Base-by-base conservation (phyloP, 805 yeast species). In the Candida nonsorbophila region DNA sequence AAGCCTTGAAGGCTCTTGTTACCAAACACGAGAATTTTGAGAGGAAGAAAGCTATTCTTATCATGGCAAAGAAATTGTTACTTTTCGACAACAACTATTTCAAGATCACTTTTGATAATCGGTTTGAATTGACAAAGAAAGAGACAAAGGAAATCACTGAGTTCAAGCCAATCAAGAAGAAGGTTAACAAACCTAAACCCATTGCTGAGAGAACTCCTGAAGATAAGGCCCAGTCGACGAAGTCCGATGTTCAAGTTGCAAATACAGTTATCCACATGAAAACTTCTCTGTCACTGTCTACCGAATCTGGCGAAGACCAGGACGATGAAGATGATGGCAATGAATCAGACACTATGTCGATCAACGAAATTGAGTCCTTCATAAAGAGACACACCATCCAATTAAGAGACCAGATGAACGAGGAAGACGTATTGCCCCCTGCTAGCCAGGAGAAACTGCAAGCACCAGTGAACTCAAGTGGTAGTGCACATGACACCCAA, bases 351-450 rank as follows among this genome's bases (percentile, higher is more conserved):
- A 27, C 32, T n/a, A n/a, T n/a, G 11, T 49, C 65, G 0, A 42
- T 60, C n/a, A 58, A 53, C 20, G 68, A 61, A 20, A 62, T 63
- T 24, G 62, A 60, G 39, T 50, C 50, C 20, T 46, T 51, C 27
- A 63, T 63, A 17, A 36, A 50, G 6, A 53, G 43, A 20, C 69
- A 63, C 32, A 51, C 65, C 3, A 49, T 50, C 12, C 43, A 50
- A 22, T 35, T 58, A 18, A 44, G 48, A 11, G 32, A 38, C 12
- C 30, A 34, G 15, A 14, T 29, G 21, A n/a, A n/a, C n/a, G n/a
- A n/a, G n/a, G n/a, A n/a, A n/a, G n/a, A n/a, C n/a, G n/a, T n/a
- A n/a, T n/a, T n/a, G n/a, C n/a, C n/a, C n/a, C n/a, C n/a, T n/a
- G n/a, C n/a, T n/a, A n/a, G n/a, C n/a, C n/a, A n/a, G n/a, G n/a